phyloP scores from a whole-genome alignment of 495 filamentous ascomycete genomes.

The Penicillium simplicissimum region DNA sequence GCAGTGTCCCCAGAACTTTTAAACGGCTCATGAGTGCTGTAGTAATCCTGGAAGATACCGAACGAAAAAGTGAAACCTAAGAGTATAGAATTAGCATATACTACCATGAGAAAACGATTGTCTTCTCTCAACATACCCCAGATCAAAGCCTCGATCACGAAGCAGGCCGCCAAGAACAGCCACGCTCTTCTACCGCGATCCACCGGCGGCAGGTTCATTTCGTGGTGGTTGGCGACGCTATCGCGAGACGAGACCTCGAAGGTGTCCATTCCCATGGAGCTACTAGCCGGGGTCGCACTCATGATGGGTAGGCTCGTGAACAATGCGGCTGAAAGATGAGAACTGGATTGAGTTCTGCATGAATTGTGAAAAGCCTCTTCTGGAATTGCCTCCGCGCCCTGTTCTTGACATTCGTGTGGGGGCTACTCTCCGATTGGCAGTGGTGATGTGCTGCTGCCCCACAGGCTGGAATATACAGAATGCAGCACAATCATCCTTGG shows the following conservation, averaged over 20 bases:
- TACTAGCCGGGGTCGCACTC: not conserved
- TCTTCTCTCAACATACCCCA: conserved; percentile 54
- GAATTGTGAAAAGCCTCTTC: not conserved
- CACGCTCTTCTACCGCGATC: conserved; percentile 66
- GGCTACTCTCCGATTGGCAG: not conserved
- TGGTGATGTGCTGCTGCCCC: not conserved
- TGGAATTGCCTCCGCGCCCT: not conserved
- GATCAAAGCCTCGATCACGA: conserved; percentile 63
- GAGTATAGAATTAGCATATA: not conserved
- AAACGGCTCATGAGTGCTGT: conserved; percentile 50
- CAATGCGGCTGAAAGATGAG: not conserved
- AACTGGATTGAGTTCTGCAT: not conserved
- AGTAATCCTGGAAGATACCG: conserved; percentile 62
- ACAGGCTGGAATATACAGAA: not conserved
- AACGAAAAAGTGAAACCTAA: conserved; percentile 65
- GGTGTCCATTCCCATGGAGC: conserved; percentile 11
- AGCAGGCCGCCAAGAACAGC: conserved; percentile 62
- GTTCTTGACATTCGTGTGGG: conserved; percentile 2
- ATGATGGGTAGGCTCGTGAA: not conserved
- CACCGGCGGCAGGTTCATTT: conserved; percentile 41
- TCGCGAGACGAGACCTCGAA: conserved; percentile 15
- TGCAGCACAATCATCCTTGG: no score
- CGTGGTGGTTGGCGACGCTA: conserved; percentile 24
- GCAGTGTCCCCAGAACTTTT: conserved; percentile 40
- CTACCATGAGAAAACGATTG: not conserved